Conservation (phyloP, 108 stramenopile species). For the Cyclotella cryptica region DNA sequence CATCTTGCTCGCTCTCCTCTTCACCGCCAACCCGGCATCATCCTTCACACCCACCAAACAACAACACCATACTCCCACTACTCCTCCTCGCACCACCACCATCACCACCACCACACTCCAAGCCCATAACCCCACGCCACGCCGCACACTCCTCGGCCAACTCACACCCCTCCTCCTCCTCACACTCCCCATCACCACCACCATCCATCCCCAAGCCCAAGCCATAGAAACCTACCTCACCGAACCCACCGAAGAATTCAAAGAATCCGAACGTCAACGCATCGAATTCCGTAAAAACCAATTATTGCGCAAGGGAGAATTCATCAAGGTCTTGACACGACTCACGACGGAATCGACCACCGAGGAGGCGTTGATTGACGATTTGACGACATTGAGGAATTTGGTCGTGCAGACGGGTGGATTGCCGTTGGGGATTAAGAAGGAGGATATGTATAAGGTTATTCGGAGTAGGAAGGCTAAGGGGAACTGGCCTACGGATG, state of each 20-base stretch:
- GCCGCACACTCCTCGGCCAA: slow-evolving; percentile 4
- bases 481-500: slow-evolving; percentile 81
- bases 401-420: slow-evolving; percentile 68
- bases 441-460: slow-evolving; percentile 80
- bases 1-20: background rate
- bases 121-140: background rate
- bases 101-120: background rate
- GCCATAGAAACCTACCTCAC: slow-evolving; percentile 67
- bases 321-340: slow-evolving; percentile 60
- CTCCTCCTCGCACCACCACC: background rate
- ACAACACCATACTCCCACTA: background rate
- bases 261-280: slow-evolving; percentile 80
- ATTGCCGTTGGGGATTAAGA: slow-evolving; percentile 84
- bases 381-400: slow-evolving; percentile 62
- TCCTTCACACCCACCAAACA: slow-evolving; percentile 11
- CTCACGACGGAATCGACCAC: slow-evolving; percentile 62
- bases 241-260: slow-evolving; percentile 90
- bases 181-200: background rate
- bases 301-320: slow-evolving; percentile 66
- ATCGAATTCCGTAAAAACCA: slow-evolving; percentile 79
- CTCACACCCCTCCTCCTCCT: slow-evolving; percentile 5
- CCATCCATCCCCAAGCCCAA: background rate
- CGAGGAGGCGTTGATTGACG: slow-evolving; percentile 58
- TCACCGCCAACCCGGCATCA: slow-evolving; percentile 18
- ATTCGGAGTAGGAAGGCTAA: slow-evolving; percentile 84